phyloP scores from a whole-genome alignment of 192 early-diverging fungal genomes.

The Piromyces sp. region DNA sequence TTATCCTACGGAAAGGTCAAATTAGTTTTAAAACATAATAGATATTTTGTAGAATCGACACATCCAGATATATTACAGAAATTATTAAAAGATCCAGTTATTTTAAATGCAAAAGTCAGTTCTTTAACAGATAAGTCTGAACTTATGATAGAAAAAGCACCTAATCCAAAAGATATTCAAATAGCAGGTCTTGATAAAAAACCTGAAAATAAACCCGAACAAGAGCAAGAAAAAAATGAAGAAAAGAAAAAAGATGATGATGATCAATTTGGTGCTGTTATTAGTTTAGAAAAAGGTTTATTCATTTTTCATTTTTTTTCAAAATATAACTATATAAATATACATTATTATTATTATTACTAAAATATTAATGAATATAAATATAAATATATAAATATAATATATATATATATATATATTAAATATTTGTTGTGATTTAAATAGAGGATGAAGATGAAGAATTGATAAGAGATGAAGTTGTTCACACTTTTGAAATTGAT shows the following conservation, averaged over 20 bases:
- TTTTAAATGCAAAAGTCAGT: background rate
- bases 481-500: slow-evolving; percentile 29
- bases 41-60: slow-evolving; percentile 81
- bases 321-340: too few species aligned
- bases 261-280: slow-evolving; percentile 29
- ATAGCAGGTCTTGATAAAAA: background rate
- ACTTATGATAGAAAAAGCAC: slow-evolving; percentile 4
- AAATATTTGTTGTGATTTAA: too few species aligned
- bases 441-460: slow-evolving; percentile 28
- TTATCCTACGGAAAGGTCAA: slow-evolving; percentile 88
- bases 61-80: slow-evolving; percentile 63
- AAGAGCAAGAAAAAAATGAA: background rate
- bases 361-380: too few species aligned
- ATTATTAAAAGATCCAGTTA: slow-evolving; percentile 46
- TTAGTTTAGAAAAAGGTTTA: slow-evolving; percentile 18
- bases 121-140: slow-evolving; percentile 1
- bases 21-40: slow-evolving; percentile 84
- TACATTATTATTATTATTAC: too few species aligned
- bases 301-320: too few species aligned
- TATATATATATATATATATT: too few species aligned
- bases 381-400: background rate
- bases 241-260: background rate
- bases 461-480: slow-evolving; percentile 9
- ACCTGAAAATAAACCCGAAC: background rate
- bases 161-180: background rate